Evolutionary conservation across 202 grass and related monocot genomes (phyloP).

Genomic region (Bolboschoenoplectus hybrid): DNA sequence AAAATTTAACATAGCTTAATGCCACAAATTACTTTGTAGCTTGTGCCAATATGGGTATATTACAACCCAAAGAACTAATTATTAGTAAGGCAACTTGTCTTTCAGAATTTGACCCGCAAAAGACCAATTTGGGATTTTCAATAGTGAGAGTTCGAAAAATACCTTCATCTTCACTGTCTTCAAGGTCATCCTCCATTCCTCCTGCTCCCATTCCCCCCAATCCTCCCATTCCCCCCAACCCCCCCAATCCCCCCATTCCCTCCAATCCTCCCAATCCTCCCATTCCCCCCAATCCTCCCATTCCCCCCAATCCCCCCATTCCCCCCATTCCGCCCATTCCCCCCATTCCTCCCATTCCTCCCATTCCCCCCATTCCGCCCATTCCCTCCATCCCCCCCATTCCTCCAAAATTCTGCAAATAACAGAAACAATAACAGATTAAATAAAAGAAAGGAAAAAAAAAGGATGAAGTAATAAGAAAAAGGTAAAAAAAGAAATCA

Average conservation of each 20-base stretch:
- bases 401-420: constrained; percentile 77
- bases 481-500: neutral
- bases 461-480: constrained; percentile 20
- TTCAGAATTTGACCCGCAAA: constrained; percentile 10
- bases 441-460: constrained; percentile 18
- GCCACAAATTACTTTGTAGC: neutral
- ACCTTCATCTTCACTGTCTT: constrained; percentile 96
- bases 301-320: constrained; percentile 6
- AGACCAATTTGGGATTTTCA: constrained; percentile 5
- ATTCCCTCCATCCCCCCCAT: constrained; percentile 26
- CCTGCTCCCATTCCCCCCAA: constrained; percentile 41
- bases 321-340: constrained; percentile 36
- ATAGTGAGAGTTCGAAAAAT: constrained; percentile 33
- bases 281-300: constrained; percentile 8
- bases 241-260: constrained; percentile 52
- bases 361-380: constrained; percentile 34
- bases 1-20: constrained; percentile 22
- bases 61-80: neutral
- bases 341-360: constrained; percentile 24
- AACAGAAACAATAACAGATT: constrained; percentile 27
- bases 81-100: neutral
- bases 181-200: constrained; percentile 71
- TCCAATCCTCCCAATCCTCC: constrained; percentile 56
- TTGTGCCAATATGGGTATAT: constrained; percentile 27
- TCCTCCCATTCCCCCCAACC: constrained; percentile 35